These are phyloP conservation scores for Wickerhamomyces hampshirensis DNA, from an alignment of 805 yeast species.

Conservation along the genomic window DNA sequence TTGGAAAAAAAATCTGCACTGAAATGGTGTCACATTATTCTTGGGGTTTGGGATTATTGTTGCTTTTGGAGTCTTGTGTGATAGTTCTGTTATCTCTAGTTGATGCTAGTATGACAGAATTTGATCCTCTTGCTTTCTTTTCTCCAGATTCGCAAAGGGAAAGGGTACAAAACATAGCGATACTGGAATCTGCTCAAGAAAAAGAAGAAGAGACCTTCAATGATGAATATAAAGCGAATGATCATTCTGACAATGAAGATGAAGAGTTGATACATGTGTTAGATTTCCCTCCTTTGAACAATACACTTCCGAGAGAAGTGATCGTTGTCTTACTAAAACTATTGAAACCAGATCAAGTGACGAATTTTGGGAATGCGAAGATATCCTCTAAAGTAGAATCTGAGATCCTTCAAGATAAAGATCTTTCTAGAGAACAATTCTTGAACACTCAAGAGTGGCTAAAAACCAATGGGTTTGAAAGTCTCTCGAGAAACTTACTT, in stretches of 20 bases:
- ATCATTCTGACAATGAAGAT: slow-evolving; percentile 8
- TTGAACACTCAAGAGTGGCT: slow-evolving; percentile 42
- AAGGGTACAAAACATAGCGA: too few relatives aligned
- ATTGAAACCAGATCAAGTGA: slow-evolving; percentile 43
- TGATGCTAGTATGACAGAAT: too few relatives aligned
- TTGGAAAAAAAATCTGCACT: neutral
- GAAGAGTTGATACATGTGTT: slow-evolving; percentile 42
- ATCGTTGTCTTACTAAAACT: slow-evolving; percentile 42
- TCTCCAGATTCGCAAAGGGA: too few relatives aligned
- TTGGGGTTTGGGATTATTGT: neutral
- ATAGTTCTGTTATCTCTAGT: too few relatives aligned
- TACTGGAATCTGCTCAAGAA: too few relatives aligned
- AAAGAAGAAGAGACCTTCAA: too few relatives aligned
- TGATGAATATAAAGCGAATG: too few relatives aligned
- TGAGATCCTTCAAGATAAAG: slow-evolving; percentile 30
- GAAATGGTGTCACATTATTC: neutral
- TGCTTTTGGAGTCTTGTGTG: neutral
- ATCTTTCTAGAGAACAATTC: slow-evolving; percentile 25
- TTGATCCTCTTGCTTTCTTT: too few relatives aligned
- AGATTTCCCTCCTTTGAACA: slow-evolving; percentile 53
- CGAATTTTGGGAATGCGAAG: slow-evolving; percentile 39
- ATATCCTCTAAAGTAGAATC: slow-evolving; percentile 8
- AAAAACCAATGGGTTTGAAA: slow-evolving; percentile 27
- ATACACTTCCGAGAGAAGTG: slow-evolving; percentile 42
- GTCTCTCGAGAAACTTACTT: slow-evolving; percentile 26